Base-by-base conservation (phyloP, 2,329 filamentous ascomycete species). In the Trichoderma pleuroti region DNA sequence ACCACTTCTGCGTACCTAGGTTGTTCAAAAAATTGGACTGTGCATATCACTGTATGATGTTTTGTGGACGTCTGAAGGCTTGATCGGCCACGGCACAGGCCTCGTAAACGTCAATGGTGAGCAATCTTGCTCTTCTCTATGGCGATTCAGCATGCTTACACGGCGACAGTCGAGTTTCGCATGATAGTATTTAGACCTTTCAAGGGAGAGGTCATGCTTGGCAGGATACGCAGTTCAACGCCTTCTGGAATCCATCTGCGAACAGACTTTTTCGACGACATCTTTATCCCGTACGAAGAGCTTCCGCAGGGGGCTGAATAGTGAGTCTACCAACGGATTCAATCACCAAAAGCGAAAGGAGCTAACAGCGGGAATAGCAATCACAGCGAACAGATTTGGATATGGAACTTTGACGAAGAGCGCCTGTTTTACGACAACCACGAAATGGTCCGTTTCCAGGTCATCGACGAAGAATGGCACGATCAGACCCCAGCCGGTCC, bases 31-130 rank as follows among this genome's bases (percentile, higher is more conserved):
- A 78, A 91, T 98, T 71, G 96, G 96, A 12, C 90, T 99, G 5
- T 98, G 94, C 78, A 91, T 99, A 75, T 95, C 93, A 78, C 89
- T 99, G 76, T 98, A 96, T 83, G 96, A 98, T 78, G 85, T 99
- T 14, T 84, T 97, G 7, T 93, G 92, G 82, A 90, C 93, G 0
- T 97, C 94, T 0, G 96, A 99, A 80, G 96, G 96, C 34, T 84
- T 98, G 30, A 97, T 99, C 75, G 94, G 95, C 32, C 93, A 98
- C 80, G 94, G 95, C 32, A 94, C 91, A 21, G 96, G 96, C 26
- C 87, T 95, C 39, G 94, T 97, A 62, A 97, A 98, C 76, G 93
- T 98, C 57, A 98, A 98, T 79, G 92, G 93, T 94, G 84, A 71
- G 54, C 11, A 42, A 2, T 11, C 39, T 26, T 16, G 6, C 18